Base-by-base conservation (phyloP, 2,329 filamentous ascomycete genomes). In the Lachnum nothofagi region DNA sequence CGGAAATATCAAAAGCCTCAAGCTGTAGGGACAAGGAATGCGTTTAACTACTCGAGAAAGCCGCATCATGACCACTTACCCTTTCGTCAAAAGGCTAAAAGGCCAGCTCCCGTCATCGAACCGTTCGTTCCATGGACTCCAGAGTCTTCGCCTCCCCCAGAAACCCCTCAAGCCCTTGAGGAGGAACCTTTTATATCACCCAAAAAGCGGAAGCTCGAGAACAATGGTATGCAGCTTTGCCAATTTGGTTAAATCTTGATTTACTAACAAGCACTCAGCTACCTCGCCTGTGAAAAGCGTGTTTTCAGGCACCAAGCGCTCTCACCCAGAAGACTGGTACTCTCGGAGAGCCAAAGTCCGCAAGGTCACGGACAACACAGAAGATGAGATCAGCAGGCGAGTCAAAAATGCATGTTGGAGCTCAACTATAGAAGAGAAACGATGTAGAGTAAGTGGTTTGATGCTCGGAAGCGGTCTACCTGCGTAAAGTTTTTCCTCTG, bases 101-200 rank as follows among this genome's bases (percentile, higher is more conserved):
- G 14, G 10, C 9, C 34, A 9, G n/a, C 4, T 16, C 17, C 34
- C 10, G 17, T 9, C 1, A 37, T 37, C 34, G n/a, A n/a, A 19
- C 17, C 34, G 4, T 37, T 37, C 16, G 34, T 37, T 16, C 34
- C 34, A 17, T 29, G 20, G 25, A 42, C 34, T 16, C 34, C 34
- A 17, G 43, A 42, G 39, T 51, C 49, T 41, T 25, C 19, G 14
- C 35, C 47, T 29, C 48, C 16, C 40, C 44, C 44, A 24, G 50
- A 53, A 31, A 41, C 43, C 14, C 9, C 44, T 22, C 22, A 45
- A 24, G 17, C 35, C 9, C 35, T 16, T 6, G 44, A 24, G 22
- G 33, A 23, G n/a, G 37, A 27, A 1, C 23, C 14, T 14, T n/a
- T 6, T 12, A 40, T 44, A 29, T 41, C 48, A 6, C 5, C 42